Conservation (phyloP, 257 asterid genomes). For the Eustoma russellianum region DNA sequence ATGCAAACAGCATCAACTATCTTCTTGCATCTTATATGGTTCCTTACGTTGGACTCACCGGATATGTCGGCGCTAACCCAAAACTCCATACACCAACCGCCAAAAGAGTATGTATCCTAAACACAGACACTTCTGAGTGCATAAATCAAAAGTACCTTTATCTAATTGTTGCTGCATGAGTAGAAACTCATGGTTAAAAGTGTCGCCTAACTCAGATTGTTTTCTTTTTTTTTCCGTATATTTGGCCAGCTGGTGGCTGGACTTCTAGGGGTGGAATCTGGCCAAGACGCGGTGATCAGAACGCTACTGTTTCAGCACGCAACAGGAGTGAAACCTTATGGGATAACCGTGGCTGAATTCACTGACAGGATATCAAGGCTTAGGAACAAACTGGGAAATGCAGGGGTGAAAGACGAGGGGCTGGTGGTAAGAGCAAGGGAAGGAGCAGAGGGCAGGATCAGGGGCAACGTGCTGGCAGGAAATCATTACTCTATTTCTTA, state of each 20-base stretch:
- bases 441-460: slow-evolving; percentile 54
- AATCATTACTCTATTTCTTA: slow-evolving; percentile 39
- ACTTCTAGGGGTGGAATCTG: slow-evolving; percentile 44
- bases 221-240: background rate
- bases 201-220: background rate
- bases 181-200: background rate
- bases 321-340: slow-evolving; percentile 13
- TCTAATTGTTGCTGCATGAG: background rate
- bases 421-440: slow-evolving; percentile 22
- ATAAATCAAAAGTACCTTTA: too few relatives aligned
- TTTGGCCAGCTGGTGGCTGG: slow-evolving; percentile 32
- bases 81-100: slow-evolving; percentile 42
- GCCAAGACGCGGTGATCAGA: slow-evolving; percentile 42
- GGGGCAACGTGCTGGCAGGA: slow-evolving; percentile 57
- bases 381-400: slow-evolving; percentile 38
- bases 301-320: slow-evolving; percentile 16
- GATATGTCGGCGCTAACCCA: slow-evolving; percentile 83
- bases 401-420: slow-evolving; percentile 73
- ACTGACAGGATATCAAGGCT: slow-evolving; percentile 23
- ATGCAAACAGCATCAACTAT: slow-evolving; percentile 60
- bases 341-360: slow-evolving; percentile 26
- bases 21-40: slow-evolving; percentile 68
- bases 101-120: slow-evolving; percentile 31
- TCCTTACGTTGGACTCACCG: slow-evolving; percentile 88
- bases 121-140: background rate